These are phyloP conservation scores for Quercus ilex DNA, from an alignment of 306 rosid genomes.

Conservation along the genomic window DNA sequence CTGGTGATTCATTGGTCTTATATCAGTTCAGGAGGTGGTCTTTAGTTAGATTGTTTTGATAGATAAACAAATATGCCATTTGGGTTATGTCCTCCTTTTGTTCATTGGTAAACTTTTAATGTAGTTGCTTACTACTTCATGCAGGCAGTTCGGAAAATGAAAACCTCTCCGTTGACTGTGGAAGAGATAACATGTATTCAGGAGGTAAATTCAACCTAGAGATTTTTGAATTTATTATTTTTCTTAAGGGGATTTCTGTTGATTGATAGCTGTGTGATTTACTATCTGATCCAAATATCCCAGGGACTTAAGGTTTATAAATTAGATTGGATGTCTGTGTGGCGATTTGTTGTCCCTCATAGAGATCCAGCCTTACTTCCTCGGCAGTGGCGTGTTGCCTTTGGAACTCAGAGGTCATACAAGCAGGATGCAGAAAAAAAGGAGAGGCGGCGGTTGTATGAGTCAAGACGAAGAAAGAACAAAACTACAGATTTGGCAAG, in stretches of 20 bases:
- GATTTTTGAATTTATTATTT: conserved; percentile 15
- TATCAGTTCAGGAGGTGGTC: neutral
- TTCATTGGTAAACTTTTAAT: conserved; percentile 8
- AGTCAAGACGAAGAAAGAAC: conserved; percentile 57
- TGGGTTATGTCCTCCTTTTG: neutral
- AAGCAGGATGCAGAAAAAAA: conserved; percentile 58
- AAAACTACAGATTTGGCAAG: conserved; percentile 44
- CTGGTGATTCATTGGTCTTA: neutral
- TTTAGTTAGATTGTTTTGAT: neutral
- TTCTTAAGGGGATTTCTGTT: neutral
- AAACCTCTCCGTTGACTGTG: conserved; percentile 78
- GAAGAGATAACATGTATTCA: conserved; percentile 78
- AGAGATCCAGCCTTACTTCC: conserved; percentile 93
- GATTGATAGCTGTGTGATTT: conserved; percentile 28
- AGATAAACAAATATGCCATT: conserved; percentile 16
- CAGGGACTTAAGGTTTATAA: conserved; percentile 86
- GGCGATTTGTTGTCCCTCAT: conserved; percentile 82
- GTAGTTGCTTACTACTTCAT: conserved; percentile 28
- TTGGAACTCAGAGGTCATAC: conserved; percentile 92
- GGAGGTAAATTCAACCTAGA: conserved; percentile 55
- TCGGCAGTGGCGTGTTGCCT: conserved; percentile 92
- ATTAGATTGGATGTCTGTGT: conserved; percentile 76
- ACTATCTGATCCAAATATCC: conserved; percentile 30
- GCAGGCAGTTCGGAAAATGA: conserved; percentile 92
- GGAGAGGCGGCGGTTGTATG: conserved; percentile 80